A percentile compares a stretch with the other conserved stretches of the same genome.
Conservation (phyloP, 169 alveolate species). For the Cryptosporidium ryanae region DNA sequence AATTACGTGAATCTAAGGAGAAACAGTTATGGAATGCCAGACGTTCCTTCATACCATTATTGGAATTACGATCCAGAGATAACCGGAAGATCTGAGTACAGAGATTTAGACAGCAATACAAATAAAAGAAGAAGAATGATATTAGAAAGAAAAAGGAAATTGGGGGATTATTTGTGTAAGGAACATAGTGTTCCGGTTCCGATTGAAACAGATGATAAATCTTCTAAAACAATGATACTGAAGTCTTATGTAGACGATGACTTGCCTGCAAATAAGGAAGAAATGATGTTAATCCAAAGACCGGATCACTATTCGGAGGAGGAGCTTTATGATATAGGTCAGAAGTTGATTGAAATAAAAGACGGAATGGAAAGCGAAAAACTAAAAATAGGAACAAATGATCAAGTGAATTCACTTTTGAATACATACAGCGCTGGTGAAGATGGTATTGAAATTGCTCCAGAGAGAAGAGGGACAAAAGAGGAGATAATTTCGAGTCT, state of each 20-base stretch:
- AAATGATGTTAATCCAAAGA: conserved; percentile 37
- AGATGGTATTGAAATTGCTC: neutral
- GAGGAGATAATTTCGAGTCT: conserved; percentile 52
- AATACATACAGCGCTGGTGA: neutral
- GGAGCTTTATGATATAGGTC: conserved; percentile 69
- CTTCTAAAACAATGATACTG: conserved; percentile 14
- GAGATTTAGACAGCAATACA: conserved; percentile 29
- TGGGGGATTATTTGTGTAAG: conserved; percentile 17
- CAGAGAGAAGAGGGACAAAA: conserved; percentile 32
- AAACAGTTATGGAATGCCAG: conserved; percentile 53
- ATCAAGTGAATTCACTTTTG: neutral
- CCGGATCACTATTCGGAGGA: conserved; percentile 57
- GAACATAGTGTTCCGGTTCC: conserved; percentile 61
- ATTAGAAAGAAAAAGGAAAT: conserved; percentile 30
- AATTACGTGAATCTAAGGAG: conserved; percentile 42
- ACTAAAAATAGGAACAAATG: neutral
- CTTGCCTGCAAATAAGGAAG: conserved; percentile 45
- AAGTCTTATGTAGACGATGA: conserved; percentile 74
- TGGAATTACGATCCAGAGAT: conserved; percentile 66
- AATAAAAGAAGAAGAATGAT: conserved; percentile 31
- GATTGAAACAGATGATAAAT: neutral
- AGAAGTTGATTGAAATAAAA: neutral
- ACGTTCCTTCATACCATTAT: conserved; percentile 53
- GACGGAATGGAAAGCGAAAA: neutral
- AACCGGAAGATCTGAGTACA: conserved; percentile 50